Base-by-base conservation (phyloP, 768 basidiomycete genomes). In the Boletus barrowsii region DNA sequence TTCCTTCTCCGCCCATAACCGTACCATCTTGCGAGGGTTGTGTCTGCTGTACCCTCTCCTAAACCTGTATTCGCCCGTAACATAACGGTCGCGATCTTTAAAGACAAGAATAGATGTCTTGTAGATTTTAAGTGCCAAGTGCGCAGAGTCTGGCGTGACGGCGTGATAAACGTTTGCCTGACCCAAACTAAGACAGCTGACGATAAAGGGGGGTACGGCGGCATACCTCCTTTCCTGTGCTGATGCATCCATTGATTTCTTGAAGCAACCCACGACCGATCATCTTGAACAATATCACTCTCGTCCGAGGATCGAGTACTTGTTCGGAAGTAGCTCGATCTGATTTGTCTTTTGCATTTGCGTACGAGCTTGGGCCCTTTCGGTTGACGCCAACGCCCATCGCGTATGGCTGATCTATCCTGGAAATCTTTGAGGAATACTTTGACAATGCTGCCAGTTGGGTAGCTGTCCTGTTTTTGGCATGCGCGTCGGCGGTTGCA, bases 121-220 rank as follows among this genome's bases (percentile, higher is more conserved):
- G 78, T 95, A 99, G 55, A 99, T 93, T 71, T 99, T 99, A 55
- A 98, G 81, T 0, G 97, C 97, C 41, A 97, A 76, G 64, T 96
- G 91, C 20, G 62, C 58, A 5, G 65, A 67, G 4, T 73, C 71
- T 0, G 81, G 76, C 0, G 80, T 77, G 35, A 89, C 66, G 1
- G 94, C 93, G 65, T 98, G 94, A 68, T 99, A 99, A 13, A 99
- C 97, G 63, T 98, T 98, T 10, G 96, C 96, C 93, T 96, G 61
- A 5, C 47, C 26, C 36, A 50, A 60, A 26, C 57, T 57, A n/a
- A 56, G 54, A 45, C 13, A 36, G 26, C 10, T 15, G 26, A 8
- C 30, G 10, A 32, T 11, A 42, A 36, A 18, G 37, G 10, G 15
- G 22, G 22, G 53, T 29, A 8, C 10, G 5, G 7, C 3, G 9